Base-by-base conservation (phyloP, 176 grass and related monocot genomes). In the Lolium rigidum region DNA sequence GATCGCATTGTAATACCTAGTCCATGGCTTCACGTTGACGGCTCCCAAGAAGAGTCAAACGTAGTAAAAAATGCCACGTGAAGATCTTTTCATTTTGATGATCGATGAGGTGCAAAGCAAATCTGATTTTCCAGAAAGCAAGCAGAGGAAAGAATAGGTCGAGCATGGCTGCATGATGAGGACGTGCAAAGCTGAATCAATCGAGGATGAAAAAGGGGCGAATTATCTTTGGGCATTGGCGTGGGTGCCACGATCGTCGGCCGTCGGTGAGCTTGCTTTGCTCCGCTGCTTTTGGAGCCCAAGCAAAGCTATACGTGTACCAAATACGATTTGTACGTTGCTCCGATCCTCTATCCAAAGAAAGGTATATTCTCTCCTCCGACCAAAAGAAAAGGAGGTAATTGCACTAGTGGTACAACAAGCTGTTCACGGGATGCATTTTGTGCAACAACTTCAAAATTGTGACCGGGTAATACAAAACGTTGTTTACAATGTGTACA, bases 151-250 rank as follows among this genome's bases (percentile, higher is more conserved):
- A 48, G n/a, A 49, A 74, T 47, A 13, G 70, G 13, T 48, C 70
- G 43, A 73, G 71, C 71, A 2, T 74, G 70, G 5, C 8, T 4
- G 70, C 12, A 16, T 50, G 13, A 74, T 73, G 71, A 9, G 43
- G 72, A 10, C 72, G 72, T 75, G 47, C 72, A 51, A 10, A 48
- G 47, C 70, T 49, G 44, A 73, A 73, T 73, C 68, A 8, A 73
- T 73, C 68, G 4, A 4, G 13, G 24, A 22, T 9, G 71, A 16
- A 75, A 74, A 9, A 47, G 4, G 2, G 11, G 20, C 12, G 44
- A 46, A 2, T 43, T 43, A 43, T 70, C 18, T 39, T 8, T 41
- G 9, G 20, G 26, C 70, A 15, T 28, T 75, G 47, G 72, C 72
- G 72, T 75, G 72, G 22, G 72, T 52, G 22, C 47, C 72, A 75